Evolutionary conservation across 768 basidiomycete species (phyloP).

Genomic region (Suillus lakei): DNA sequence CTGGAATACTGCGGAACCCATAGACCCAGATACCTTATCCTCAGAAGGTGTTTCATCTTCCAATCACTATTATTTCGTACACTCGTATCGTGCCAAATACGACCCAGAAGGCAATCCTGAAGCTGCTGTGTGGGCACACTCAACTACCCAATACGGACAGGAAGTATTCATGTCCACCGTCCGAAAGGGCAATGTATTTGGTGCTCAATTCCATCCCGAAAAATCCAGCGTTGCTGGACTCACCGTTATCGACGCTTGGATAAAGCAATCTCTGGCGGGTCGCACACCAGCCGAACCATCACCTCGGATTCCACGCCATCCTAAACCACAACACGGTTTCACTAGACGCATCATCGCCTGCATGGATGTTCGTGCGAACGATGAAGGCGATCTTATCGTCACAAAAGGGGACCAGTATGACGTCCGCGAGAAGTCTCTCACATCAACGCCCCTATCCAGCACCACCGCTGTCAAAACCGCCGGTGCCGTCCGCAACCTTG

Average conservation of each 20-base stretch:
- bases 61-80: conserved; percentile 95
- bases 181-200: conserved; percentile 84
- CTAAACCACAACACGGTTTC: conserved; percentile 62
- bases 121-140: conserved; percentile 78
- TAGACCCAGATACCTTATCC: conserved; percentile 48
- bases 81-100: conserved; percentile 89
- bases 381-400: conserved; percentile 94
- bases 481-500: conserved; percentile 92
- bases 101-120: conserved; percentile 56
- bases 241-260: conserved; percentile 79
- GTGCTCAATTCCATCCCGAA: conserved; percentile 97
- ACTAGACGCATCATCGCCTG: conserved; percentile 97
- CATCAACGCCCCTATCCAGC: conserved; percentile 19
- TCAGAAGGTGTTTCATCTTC: conserved; percentile 52
- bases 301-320: conserved; percentile 39
- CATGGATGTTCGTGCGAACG: conserved; percentile 97
- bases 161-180: conserved; percentile 90
- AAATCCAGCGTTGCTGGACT: conserved; percentile 93
- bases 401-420: conserved; percentile 99
- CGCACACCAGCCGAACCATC: conserved; percentile 42
- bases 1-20: conserved; percentile 81
- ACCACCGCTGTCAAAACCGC: conserved; percentile 49
- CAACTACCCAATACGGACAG: conserved; percentile 91
- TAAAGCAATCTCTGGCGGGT: conserved; percentile 55
- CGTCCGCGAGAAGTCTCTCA: conserved; percentile 77